Conservation (phyloP, 169 alveolate species). For the Plasmodium yoelii region DNA sequence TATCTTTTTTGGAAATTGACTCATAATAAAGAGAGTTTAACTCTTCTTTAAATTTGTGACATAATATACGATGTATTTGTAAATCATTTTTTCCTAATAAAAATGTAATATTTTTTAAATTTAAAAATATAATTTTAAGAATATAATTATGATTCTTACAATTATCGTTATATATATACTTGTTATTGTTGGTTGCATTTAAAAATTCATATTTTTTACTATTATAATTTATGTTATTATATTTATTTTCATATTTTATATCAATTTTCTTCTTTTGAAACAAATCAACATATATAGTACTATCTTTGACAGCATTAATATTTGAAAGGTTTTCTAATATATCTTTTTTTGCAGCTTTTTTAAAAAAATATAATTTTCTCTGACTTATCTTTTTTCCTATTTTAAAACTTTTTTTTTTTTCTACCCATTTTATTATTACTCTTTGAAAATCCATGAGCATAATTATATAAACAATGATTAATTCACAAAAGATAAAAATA, state of each 20-base stretch:
- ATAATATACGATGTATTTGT: not conserved
- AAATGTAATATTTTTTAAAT: conserved; percentile 1
- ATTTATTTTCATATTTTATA: no score
- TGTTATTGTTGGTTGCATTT: no score
- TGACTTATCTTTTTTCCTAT: conserved; percentile 11
- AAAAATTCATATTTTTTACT: no score
- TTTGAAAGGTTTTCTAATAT: not conserved
- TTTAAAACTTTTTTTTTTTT: conserved; percentile 13
- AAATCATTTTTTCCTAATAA: conserved; percentile 14
- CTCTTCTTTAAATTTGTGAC: not conserved
- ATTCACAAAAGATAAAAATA: no score
- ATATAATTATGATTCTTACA: not conserved
- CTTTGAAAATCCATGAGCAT: conserved; percentile 14
- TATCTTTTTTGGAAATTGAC: not conserved
- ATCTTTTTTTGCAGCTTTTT: not conserved
- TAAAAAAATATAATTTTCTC: conserved; percentile 5
- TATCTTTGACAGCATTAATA: not conserved
- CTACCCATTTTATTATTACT: conserved; percentile 32
- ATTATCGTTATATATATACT: no score
- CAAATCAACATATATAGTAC: no score
- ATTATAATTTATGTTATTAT: no score
- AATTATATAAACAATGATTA: no score
- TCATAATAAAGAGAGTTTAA: not conserved
- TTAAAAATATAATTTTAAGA: conserved; percentile 13
- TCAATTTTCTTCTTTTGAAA: no score